Evolutionary conservation across 495 filamentous ascomycete species (phyloP).

Genomic region (Mycothermus thermophilus): DNA sequence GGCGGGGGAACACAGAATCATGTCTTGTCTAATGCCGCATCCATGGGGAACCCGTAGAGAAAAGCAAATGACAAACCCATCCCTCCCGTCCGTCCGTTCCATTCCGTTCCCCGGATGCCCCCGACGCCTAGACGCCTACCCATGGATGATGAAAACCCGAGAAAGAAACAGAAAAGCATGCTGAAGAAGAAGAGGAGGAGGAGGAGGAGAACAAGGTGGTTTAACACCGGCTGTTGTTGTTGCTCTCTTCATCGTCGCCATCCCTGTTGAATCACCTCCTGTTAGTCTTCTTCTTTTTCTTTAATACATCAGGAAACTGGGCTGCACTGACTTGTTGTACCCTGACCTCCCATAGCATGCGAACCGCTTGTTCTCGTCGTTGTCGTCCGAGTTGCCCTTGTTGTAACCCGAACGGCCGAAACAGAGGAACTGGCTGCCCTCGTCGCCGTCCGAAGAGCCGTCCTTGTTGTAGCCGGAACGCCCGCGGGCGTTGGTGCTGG

Average conservation of each 20-base stretch:
- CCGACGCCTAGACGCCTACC: constrained; percentile 1
- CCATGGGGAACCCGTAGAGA: no score
- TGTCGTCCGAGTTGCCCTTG: constrained; percentile 26
- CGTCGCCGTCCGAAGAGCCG: constrained; percentile 20
- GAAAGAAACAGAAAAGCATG: not conserved
- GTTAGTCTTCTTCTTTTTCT: not conserved
- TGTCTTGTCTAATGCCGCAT: no score
- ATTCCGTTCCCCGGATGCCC: no score
- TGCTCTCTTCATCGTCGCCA: constrained; percentile 18
- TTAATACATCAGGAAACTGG: not conserved
- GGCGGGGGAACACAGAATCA: no score
- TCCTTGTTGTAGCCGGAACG: constrained; percentile 38
- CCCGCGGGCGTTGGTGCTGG: constrained; percentile 39
- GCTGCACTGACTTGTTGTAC: constrained; percentile 32
- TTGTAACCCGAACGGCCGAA: constrained; percentile 33
- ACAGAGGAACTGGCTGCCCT: constrained; percentile 20
- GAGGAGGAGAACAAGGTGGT: not conserved
- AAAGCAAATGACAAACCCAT: constrained; percentile 1
- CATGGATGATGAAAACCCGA: not conserved
- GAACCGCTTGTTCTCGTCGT: constrained; percentile 26
- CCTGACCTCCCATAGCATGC: constrained; percentile 30
- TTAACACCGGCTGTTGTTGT: constrained; percentile 14
- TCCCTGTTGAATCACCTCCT: constrained; percentile 14
- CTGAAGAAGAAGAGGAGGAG: no score
- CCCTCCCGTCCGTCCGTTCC: no score